Evolutionary conservation across 208 protist genomes (phyloP).

Genomic region (Leishmania guyanensis): DNA sequence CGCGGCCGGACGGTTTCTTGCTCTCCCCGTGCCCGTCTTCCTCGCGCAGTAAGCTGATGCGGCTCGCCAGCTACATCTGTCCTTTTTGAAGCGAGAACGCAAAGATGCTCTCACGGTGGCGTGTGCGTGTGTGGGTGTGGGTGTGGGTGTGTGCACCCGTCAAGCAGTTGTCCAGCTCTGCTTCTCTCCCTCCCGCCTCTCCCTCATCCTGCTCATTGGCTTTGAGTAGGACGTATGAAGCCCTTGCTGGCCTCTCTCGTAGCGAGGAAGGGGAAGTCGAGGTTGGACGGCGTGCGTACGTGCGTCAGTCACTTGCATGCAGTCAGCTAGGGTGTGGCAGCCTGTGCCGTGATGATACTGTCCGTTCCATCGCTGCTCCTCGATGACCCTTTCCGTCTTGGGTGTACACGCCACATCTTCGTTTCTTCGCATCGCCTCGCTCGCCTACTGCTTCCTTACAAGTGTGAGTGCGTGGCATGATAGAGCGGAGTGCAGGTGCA

Average conservation of each 20-base stretch:
- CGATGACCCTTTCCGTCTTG: too few species aligned
- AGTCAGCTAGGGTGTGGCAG: too few species aligned
- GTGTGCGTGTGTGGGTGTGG: neutral
- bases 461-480: too few species aligned
- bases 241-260: neutral
- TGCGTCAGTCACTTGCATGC: too few species aligned
- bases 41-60: conserved; percentile 48
- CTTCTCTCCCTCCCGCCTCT: neutral
- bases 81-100: conserved; percentile 39
- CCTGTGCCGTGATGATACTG: too few species aligned
- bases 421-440: too few species aligned
- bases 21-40: conserved; percentile 41
- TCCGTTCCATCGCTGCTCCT: too few species aligned
- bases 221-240: neutral
- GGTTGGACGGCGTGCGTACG: neutral
- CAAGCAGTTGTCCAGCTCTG: neutral
- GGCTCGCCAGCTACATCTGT: conserved; percentile 51
- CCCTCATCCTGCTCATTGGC: neutral
- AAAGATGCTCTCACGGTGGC: neutral
- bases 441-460: too few species aligned
- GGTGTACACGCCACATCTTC: too few species aligned
- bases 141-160: neutral
- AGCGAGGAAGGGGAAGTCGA: neutral
- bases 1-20: conserved; percentile 54
- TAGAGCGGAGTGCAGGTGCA: neutral